Evolutionary conservation across 345 rosid species (phyloP).

Genomic region (Noccaea bulbosa): DNA sequence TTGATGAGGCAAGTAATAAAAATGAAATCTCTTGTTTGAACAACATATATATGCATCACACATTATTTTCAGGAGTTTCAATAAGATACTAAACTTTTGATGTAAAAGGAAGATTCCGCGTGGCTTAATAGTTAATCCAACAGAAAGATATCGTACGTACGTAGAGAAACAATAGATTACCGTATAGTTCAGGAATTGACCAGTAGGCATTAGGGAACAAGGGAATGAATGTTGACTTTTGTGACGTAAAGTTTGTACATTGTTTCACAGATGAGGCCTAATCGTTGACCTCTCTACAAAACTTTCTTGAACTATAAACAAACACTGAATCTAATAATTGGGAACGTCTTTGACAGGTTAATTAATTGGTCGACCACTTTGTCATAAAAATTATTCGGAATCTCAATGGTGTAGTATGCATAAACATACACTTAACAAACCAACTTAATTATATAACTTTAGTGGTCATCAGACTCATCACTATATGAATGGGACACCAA

Average conservation of each 20-base stretch:
- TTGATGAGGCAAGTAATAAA: not conserved
- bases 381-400: not conserved
- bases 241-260: constrained; percentile 38
- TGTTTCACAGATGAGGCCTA: constrained; percentile 27
- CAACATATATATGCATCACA: constrained; percentile 18
- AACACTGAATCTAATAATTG: constrained; percentile 29
- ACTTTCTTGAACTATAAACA: constrained; percentile 25
- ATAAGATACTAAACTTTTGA: not conserved
- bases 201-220: constrained; percentile 13
- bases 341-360: constrained; percentile 15
- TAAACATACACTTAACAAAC: not conserved
- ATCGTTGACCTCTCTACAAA: constrained; percentile 37
- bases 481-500: not conserved
- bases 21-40: not conserved
- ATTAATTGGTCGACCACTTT: not conserved
- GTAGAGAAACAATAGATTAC: constrained; percentile 25
- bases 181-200: constrained; percentile 6
- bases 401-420: not conserved
- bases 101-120: constrained; percentile 18
- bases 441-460: not conserved
- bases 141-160: constrained; percentile 46
- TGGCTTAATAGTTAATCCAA: constrained; percentile 37
- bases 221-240: constrained; percentile 37
- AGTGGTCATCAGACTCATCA: not conserved
- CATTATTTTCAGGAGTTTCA: constrained; percentile 9